A percentile compares a stretch with the other conserved stretches of the same genome.
Conservation (phyloP, 768 basidiomycete genomes). For the Termitomyces sp. region DNA sequence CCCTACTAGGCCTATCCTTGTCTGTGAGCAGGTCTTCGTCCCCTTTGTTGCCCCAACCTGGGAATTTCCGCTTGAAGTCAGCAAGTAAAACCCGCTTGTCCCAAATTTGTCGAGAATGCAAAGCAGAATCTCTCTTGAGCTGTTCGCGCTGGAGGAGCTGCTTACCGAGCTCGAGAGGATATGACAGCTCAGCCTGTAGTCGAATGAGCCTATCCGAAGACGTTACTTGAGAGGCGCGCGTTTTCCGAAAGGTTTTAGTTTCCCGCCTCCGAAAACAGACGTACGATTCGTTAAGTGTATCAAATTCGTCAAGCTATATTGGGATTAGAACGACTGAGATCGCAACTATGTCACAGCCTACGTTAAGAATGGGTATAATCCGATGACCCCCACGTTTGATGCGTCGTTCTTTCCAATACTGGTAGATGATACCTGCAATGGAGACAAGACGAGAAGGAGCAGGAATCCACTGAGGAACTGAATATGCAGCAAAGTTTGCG, state of each 20-base stretch:
- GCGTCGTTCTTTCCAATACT: slow-evolving; percentile 87
- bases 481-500: slow-evolving; percentile 63
- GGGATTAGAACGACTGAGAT: background rate
- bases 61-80: background rate
- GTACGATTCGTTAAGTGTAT: slow-evolving; percentile 67
- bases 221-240: slow-evolving; percentile 83
- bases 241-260: slow-evolving; percentile 90
- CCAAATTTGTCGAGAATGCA: background rate
- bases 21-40: background rate
- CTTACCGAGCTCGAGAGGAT: slow-evolving; percentile 68
- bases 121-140: slow-evolving; percentile 41
- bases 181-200: slow-evolving; percentile 69
- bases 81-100: background rate
- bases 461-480: slow-evolving; percentile 66
- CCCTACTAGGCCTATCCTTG: background rate
- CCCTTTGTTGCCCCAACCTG: background rate
- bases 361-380: slow-evolving; percentile 86
- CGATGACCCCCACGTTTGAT: slow-evolving; percentile 74
- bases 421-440: slow-evolving; percentile 70
- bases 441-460: slow-evolving; percentile 55
- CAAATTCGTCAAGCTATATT: background rate
- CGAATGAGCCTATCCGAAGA: slow-evolving; percentile 88
- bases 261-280: slow-evolving; percentile 96
- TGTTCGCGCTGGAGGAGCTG: slow-evolving; percentile 67
- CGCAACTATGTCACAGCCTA: slow-evolving; percentile 30